phyloP scores from a whole-genome alignment of 2,329 filamentous ascomycete species.

The Fusarium sp. region DNA sequence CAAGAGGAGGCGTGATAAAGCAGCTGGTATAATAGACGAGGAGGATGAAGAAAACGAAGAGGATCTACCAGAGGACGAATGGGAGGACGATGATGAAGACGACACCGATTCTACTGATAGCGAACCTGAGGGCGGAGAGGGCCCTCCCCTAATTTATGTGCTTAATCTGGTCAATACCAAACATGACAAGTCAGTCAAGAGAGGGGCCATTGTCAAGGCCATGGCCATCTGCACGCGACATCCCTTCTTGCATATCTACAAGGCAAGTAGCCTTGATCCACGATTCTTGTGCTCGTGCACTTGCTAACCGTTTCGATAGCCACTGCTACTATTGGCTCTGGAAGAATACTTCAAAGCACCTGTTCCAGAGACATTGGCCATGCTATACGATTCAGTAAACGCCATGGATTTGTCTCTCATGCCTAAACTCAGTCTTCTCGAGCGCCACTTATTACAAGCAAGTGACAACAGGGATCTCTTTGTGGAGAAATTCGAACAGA shows the following conservation, averaged over 20 bases:
- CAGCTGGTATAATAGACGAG: constrained; percentile 59
- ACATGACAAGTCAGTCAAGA: constrained; percentile 90
- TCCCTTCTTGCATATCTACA: constrained; percentile 98
- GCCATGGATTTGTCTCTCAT: constrained; percentile 96
- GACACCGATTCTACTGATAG: constrained; percentile 66
- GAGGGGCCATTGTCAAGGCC: constrained; percentile 94
- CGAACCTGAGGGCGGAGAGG: constrained; percentile 78
- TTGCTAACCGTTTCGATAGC: constrained; percentile 60
- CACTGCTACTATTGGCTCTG: constrained; percentile 86
- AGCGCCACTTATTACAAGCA: constrained; percentile 85
- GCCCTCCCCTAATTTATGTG: constrained; percentile 94
- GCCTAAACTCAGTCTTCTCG: constrained; percentile 84
- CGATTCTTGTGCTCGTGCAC: not conserved
- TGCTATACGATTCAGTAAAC: constrained; percentile 93
- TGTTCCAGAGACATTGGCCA: constrained; percentile 84
- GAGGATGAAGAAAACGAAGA: constrained; percentile 56
- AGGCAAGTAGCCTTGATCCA: constrained; percentile 63
- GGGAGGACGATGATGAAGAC: constrained; percentile 59
- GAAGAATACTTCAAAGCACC: constrained; percentile 98
- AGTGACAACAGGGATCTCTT: constrained; percentile 97
- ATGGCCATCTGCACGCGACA: constrained; percentile 99
- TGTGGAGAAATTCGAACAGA: constrained; percentile 95
- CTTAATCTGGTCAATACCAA: constrained; percentile 98
- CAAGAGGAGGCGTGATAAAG: constrained; percentile 62
- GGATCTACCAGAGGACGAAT: constrained; percentile 59